Evolutionary conservation across 768 basidiomycete genomes (phyloP).

Genomic region (Tricholoma bakamatsutake): DNA sequence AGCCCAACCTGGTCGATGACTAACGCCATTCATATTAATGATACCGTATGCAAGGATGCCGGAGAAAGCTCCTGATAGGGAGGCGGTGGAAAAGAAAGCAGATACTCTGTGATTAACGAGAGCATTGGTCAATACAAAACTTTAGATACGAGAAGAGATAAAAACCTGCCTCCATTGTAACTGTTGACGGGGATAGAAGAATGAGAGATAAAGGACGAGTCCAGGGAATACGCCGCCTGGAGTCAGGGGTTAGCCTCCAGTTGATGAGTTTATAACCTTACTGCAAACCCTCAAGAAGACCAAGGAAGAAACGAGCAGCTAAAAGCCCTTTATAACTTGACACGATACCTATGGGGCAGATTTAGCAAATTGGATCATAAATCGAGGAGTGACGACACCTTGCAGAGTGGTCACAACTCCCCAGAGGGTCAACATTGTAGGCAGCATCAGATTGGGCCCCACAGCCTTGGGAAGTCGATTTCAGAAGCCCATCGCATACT

Average conservation of each 20-base stretch:
- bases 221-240: slow-evolving; percentile 55
- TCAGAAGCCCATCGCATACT: background rate
- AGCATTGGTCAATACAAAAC: slow-evolving; percentile 10
- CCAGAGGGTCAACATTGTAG: slow-evolving; percentile 60
- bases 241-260: background rate
- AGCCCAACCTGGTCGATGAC: slow-evolving; percentile 52
- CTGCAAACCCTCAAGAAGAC: slow-evolving; percentile 41
- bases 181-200: slow-evolving; percentile 46
- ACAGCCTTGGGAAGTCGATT: slow-evolving; percentile 3
- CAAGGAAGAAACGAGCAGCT: slow-evolving; percentile 46
- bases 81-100: slow-evolving; percentile 46
- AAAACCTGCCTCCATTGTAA: slow-evolving; percentile 40
- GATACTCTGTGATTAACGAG: slow-evolving; percentile 36
- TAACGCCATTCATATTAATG: slow-evolving; percentile 54
- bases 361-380: background rate
- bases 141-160: background rate
- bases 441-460: slow-evolving; percentile 22
- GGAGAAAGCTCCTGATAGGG: slow-evolving; percentile 61
- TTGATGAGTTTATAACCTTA: background rate
- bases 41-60: slow-evolving; percentile 66
- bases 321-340: slow-evolving; percentile 37
- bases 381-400: slow-evolving; percentile 28
- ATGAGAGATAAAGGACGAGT: slow-evolving; percentile 50
- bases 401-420: slow-evolving; percentile 61
- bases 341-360: slow-evolving; percentile 38